These are phyloP conservation scores for Apiotrichum gracile DNA, from an alignment of 1,284 basidiomycete species.

Conservation along the genomic window DNA sequence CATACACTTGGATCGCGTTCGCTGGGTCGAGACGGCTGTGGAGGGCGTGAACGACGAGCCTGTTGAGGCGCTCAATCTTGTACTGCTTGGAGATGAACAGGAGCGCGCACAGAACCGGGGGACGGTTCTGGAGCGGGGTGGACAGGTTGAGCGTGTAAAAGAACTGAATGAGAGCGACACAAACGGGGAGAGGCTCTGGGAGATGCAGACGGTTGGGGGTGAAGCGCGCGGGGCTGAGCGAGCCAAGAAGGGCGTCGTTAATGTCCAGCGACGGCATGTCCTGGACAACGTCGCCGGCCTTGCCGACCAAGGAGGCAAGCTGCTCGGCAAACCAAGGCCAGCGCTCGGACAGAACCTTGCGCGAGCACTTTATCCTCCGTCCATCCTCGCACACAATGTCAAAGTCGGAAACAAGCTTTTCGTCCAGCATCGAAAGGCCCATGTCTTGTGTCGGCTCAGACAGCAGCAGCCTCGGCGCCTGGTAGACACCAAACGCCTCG, in stretches of 20 bases:
- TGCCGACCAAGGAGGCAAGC: conserved; percentile 42
- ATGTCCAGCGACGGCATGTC: conserved; percentile 30
- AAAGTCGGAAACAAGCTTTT: conserved; percentile 72
- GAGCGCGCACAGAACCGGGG: conserved; percentile 79
- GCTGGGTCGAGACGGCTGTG: conserved; percentile 76
- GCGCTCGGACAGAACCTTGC: conserved; percentile 71
- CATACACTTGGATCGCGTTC: conserved; percentile 83
- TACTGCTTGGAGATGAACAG: conserved; percentile 80
- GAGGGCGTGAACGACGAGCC: conserved; percentile 82
- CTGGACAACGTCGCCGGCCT: conserved; percentile 18
- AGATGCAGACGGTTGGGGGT: conserved; percentile 66
- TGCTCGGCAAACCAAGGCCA: conserved; percentile 92
- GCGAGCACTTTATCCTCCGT: conserved; percentile 70
- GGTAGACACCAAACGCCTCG: conserved; percentile 89
- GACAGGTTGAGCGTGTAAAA: conserved; percentile 79
- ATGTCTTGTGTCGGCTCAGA: conserved; percentile 59
- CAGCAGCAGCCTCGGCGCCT: conserved; percentile 66
- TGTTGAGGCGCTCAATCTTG: conserved; percentile 65
- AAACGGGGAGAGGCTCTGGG: conserved; percentile 83
- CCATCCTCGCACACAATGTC: conserved; percentile 88
- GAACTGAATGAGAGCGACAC: conserved; percentile 83
- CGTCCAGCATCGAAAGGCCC: conserved; percentile 70
- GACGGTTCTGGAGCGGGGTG: conserved; percentile 83
- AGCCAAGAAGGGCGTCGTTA: conserved; percentile 34
- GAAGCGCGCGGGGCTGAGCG: conserved; percentile 36